A percentile compares a stretch with the other conserved stretches of the same genome.
Evolutionary conservation across 2,329 filamentous ascomycete species (phyloP).

Genomic region (Camptophora hylomeconis): DNA sequence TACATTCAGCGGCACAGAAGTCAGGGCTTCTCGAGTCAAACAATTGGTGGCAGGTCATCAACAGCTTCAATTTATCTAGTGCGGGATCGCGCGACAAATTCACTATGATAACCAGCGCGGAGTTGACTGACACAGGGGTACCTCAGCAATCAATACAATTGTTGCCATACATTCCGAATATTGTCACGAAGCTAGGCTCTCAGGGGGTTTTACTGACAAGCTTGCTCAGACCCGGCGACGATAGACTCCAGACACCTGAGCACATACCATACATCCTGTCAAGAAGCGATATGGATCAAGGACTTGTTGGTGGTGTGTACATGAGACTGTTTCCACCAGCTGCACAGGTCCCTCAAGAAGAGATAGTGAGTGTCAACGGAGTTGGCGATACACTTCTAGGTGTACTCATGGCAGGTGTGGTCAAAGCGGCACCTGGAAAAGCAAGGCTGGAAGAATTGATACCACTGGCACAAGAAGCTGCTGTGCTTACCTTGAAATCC

Average conservation of each 20-base stretch:
- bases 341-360: constrained; percentile 44
- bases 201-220: constrained; percentile 64
- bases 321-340: constrained; percentile 62
- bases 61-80: constrained; percentile 63
- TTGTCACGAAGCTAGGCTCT: constrained; percentile 71
- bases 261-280: constrained; percentile 60
- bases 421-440: constrained; percentile 36
- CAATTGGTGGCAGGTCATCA: constrained; percentile 68
- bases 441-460: constrained; percentile 48
- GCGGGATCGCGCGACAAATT: constrained; percentile 58
- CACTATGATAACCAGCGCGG: constrained; percentile 49
- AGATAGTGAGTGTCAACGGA: constrained; percentile 83
- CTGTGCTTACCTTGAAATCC: constrained; percentile 65
- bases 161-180: constrained; percentile 72
- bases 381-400: constrained; percentile 90
- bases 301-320: constrained; percentile 68
- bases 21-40: constrained; percentile 54
- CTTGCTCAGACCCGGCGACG: constrained; percentile 55
- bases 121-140: constrained; percentile 65
- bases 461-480: constrained; percentile 68
- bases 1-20: constrained; percentile 58
- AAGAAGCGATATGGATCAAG: constrained; percentile 39
- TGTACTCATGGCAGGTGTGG: constrained; percentile 66
- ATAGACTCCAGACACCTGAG: constrained; percentile 48
- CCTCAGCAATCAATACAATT: constrained; percentile 75